Evolutionary conservation across 495 filamentous ascomycete genomes (phyloP).

Genomic region (Ascodesmis nigricans): DNA sequence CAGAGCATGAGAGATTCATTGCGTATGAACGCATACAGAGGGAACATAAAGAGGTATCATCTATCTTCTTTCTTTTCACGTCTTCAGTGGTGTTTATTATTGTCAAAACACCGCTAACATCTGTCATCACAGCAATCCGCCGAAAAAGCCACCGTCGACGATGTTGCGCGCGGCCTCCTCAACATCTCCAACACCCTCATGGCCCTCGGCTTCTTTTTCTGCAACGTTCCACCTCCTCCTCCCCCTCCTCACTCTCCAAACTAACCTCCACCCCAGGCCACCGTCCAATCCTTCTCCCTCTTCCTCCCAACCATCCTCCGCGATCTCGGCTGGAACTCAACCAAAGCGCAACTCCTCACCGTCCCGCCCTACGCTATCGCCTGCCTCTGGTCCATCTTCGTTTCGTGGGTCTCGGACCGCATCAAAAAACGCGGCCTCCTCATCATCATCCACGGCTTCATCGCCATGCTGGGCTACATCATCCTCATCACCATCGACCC

Average conservation of each 20-base stretch:
- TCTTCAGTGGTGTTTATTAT: too few species aligned
- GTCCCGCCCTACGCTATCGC: constrained; percentile 50
- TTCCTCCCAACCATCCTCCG: constrained; percentile 61
- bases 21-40: constrained; percentile 38
- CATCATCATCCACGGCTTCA: constrained; percentile 32
- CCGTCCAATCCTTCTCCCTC: constrained; percentile 55
- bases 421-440: constrained; percentile 36
- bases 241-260: constrained; percentile 53
- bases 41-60: constrained; percentile 28
- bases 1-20: constrained; percentile 36
- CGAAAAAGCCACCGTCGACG: constrained; percentile 44
- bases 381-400: constrained; percentile 32
- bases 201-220: constrained; percentile 48
- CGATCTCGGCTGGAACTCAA: constrained; percentile 42
- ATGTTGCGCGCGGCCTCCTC: constrained; percentile 38
- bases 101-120: too few species aligned
- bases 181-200: constrained; percentile 61
- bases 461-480: constrained; percentile 43
- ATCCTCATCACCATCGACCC: constrained; percentile 34
- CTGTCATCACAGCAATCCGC: constrained; percentile 14
- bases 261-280: constrained; percentile 48
- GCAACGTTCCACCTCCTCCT: constrained; percentile 60
- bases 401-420: constrained; percentile 38
- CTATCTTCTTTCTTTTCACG: too few species aligned
- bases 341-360: constrained; percentile 46